phyloP scores from a whole-genome alignment of 202 grass and related monocot genomes.

The Dendrocalamus latiflorus region DNA sequence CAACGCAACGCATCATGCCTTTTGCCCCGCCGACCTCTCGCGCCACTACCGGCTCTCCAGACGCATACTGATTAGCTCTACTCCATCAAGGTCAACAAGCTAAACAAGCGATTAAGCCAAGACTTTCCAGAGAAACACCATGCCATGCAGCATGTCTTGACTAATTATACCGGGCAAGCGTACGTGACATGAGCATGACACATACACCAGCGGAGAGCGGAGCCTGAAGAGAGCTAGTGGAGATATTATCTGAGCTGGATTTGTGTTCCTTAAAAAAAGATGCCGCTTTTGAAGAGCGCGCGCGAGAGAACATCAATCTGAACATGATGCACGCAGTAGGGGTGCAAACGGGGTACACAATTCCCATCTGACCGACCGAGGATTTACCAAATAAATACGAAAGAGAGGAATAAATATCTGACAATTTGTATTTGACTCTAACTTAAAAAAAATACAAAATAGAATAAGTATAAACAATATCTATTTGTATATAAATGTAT shows the following conservation, averaged over 20 bases:
- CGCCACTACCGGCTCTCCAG: neutral
- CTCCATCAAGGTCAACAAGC: neutral
- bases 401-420: no score
- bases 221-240: neutral
- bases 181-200: neutral
- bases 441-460: no score
- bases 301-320: neutral
- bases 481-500: no score
- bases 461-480: no score
- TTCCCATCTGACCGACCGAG: no score
- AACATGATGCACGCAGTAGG: neutral
- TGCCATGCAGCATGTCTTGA: neutral
- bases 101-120: neutral
- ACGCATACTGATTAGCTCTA: neutral
- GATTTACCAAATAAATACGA: no score
- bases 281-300: neutral
- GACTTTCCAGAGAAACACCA: neutral
- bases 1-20: neutral
- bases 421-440: no score
- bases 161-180: neutral
- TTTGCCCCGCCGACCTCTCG: constrained; percentile 17
- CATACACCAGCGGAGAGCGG: neutral
- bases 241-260: constrained; percentile 22
- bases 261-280: neutral
- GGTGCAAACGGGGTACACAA: no score